Evolutionary conservation across 2,329 filamentous ascomycete species (phyloP).

Genomic region (Fusarium sp.): DNA sequence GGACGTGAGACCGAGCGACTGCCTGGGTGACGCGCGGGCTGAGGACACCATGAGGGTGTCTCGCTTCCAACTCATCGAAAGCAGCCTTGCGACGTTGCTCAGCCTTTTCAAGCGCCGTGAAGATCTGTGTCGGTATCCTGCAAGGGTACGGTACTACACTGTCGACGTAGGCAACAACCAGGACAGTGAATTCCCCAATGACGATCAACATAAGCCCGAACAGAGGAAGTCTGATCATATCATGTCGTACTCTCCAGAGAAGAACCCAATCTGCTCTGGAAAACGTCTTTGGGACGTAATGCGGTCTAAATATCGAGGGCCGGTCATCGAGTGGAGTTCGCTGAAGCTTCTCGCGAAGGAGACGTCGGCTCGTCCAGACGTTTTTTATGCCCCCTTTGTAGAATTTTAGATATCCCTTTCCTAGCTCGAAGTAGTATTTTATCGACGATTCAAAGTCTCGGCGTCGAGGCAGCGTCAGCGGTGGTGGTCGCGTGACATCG

Average conservation of each 20-base stretch:
- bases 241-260: constrained; percentile 72
- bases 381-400: constrained; percentile 87
- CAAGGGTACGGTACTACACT: constrained; percentile 82
- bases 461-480: constrained; percentile 70
- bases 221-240: constrained; percentile 79
- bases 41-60: constrained; percentile 49
- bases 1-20: constrained; percentile 51
- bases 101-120: constrained; percentile 62
- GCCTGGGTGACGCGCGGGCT: constrained; percentile 44
- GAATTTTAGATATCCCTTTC: constrained; percentile 82
- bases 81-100: constrained; percentile 62
- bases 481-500: constrained; percentile 75
- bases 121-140: constrained; percentile 80
- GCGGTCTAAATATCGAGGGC: constrained; percentile 51
- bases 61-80: constrained; percentile 55
- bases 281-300: constrained; percentile 48
- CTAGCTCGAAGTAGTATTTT: constrained; percentile 67
- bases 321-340: constrained; percentile 64
- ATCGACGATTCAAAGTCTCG: constrained; percentile 47
- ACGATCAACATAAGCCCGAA: constrained; percentile 81
- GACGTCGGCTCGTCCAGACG: constrained; percentile 73
- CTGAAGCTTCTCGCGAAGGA: constrained; percentile 57
- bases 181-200: constrained; percentile 86
- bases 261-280: constrained; percentile 78
- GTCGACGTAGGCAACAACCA: constrained; percentile 78